Base-by-base conservation (phyloP, 2,329 filamentous ascomycete species). In the Aspergillus hortae region DNA sequence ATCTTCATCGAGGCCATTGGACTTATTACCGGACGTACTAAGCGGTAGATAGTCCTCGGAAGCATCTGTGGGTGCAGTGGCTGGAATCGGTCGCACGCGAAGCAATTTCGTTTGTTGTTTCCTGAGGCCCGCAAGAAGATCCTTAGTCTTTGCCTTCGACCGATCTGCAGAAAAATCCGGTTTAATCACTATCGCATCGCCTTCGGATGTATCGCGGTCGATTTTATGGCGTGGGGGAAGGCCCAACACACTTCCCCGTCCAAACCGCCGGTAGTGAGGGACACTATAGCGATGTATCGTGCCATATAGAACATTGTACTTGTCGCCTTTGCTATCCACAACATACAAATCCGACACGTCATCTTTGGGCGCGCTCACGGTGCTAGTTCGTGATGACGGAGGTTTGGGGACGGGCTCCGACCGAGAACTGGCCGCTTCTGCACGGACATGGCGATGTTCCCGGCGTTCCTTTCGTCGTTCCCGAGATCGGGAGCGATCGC, bases 321-420 rank as follows among this genome's bases (percentile, higher is more conserved):
- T 75, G 62, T 97, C 92, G 0, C 92, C 92, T 63, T 84, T 85
- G 40, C 77, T 83, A 69, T 97, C 92, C 47, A 89, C 63, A 42
- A 83, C 61, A 66, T 83, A 92, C 3, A 79, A 65, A 25, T 65
- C 62, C 4, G 58, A 49, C 6, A 40, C 52, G 19, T 63, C 61
- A 4, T 56, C 56, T 32, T 44, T 41, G n/a, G 45, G 23, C 7
- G 55, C 40, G 21, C 55, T 66, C 44, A 59, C 46, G 46, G 33
- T 11, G 42, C 46, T 51, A 12, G 53, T 52, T 43, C 51, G 32
- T n/a, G 38, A 19, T 14, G 54, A 46, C 27, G 40, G 33, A 17
- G 30, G 42, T 15, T 57, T 53, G 4, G 21, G 46, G 6, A 40
- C 30, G 23, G 17, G 41, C 38, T 57, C 53, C 40, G 45, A 35